A percentile compares a stretch with the other conserved stretches of the same genome.
These are phyloP conservation scores for Nothopassalora personata DNA, from an alignment of 2,329 filamentous ascomycete species.

Conservation along the genomic window DNA sequence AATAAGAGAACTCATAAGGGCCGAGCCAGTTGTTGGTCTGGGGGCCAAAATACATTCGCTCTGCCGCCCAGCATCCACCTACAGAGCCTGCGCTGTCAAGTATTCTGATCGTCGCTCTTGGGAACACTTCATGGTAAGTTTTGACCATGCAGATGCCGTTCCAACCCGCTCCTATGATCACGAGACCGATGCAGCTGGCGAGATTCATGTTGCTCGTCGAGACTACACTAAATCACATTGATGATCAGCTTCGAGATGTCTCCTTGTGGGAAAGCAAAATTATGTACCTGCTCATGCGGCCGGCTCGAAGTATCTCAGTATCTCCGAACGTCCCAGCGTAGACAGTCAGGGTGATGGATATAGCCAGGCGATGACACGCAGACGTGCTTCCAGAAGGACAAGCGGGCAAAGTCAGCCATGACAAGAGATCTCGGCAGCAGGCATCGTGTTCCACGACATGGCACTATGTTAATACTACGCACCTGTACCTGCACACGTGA, in stretches of 20 bases:
- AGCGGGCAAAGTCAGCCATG: not conserved
- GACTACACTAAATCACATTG: too few species aligned
- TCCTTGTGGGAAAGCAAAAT: too few species aligned
- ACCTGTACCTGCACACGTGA: too few species aligned
- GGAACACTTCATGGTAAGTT: constrained; percentile 41
- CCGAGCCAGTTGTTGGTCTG: constrained; percentile 65
- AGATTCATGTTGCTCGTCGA: not conserved
- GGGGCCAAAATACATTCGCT: constrained; percentile 61
- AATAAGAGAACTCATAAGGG: constrained; percentile 66
- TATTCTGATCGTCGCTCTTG: constrained; percentile 36
- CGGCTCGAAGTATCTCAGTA: too few species aligned
- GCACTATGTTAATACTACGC: not conserved
- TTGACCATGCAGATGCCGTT: constrained; percentile 44
- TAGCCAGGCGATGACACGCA: not conserved
- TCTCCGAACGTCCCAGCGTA: not conserved
- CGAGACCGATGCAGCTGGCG: not conserved
- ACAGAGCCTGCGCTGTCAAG: constrained; percentile 29
- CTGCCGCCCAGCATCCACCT: constrained; percentile 65
- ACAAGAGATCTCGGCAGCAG: not conserved
- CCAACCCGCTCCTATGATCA: constrained; percentile 27
- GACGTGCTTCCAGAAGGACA: not conserved
- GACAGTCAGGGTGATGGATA: not conserved
- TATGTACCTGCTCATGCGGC: too few species aligned
- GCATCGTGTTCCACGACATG: not conserved
- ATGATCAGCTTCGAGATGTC: too few species aligned